Evolutionary conservation across 2,329 filamentous ascomycete species (phyloP).

Genomic region (Ascomycota sp.): DNA sequence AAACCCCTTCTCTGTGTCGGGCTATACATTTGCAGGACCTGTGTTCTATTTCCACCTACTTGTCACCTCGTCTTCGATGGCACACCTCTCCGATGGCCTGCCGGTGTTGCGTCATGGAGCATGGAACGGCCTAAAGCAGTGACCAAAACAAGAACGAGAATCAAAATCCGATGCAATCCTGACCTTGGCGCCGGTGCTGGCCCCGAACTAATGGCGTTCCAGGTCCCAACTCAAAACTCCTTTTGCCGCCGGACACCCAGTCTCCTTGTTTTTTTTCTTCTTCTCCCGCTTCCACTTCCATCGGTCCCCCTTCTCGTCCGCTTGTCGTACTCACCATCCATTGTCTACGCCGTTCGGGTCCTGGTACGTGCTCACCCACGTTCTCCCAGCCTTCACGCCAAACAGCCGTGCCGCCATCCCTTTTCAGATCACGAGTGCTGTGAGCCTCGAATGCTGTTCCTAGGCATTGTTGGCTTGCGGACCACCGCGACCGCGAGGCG

Average conservation of each 20-base stretch:
- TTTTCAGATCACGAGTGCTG: not conserved
- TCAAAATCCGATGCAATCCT: conserved; percentile 4
- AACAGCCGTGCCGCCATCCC: not conserved
- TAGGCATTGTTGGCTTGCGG: conserved; percentile 31
- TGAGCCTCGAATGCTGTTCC: conserved; percentile 2
- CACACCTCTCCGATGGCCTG: conserved; percentile 1
- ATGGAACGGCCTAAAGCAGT: conserved; percentile 5
- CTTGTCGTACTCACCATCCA: not conserved
- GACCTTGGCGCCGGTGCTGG: conserved; percentile 5
- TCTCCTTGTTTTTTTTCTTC: not conserved
- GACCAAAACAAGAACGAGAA: conserved; percentile 3
- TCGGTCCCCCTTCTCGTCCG: not conserved
- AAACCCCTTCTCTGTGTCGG: too few relatives aligned
- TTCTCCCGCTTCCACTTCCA: not conserved
- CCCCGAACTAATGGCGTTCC: conserved; percentile 10
- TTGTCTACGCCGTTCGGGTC: too few relatives aligned
- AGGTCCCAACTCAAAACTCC: conserved; percentile 11
- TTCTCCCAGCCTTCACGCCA: too few relatives aligned
- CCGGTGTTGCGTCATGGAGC: not conserved
- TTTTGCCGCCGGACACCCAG: conserved; percentile 2
- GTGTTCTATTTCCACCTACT: not conserved
- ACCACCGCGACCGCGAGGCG: conserved; percentile 40
- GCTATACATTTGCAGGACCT: too few relatives aligned
- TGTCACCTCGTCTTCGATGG: not conserved
- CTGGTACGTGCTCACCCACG: too few relatives aligned